phyloP scores from a whole-genome alignment of 805 yeast species.

The Candida verbasci region DNA sequence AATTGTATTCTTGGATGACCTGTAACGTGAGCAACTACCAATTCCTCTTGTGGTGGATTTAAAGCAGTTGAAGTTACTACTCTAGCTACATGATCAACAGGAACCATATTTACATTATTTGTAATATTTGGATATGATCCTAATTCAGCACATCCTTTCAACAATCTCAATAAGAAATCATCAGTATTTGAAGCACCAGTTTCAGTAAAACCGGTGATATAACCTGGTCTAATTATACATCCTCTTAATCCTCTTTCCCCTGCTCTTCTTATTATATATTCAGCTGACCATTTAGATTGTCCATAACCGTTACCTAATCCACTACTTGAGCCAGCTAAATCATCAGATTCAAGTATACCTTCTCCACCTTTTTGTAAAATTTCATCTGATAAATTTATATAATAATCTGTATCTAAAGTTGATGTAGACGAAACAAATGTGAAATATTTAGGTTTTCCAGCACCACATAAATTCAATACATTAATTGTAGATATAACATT shows the following conservation, averaged over 20 bases:
- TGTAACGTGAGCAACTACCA: constrained; percentile 90
- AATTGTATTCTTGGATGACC: constrained; percentile 90
- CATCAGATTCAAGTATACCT: constrained; percentile 83
- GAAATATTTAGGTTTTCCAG: constrained; percentile 81
- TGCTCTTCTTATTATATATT: constrained; percentile 80
- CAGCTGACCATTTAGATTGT: constrained; percentile 97
- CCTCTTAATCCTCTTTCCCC: constrained; percentile 87
- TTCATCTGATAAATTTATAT: constrained; percentile 70
- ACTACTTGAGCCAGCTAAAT: constrained; percentile 69
- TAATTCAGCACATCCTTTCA: constrained; percentile 90
- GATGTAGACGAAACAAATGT: constrained; percentile 96
- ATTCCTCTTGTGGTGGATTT: constrained; percentile 56
- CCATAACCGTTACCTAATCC: constrained; percentile 95
- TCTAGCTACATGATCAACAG: constrained; percentile 97
- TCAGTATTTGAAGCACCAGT: constrained; percentile 94
- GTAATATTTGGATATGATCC: constrained; percentile 81
- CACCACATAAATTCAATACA: constrained; percentile 69
- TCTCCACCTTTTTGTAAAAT: constrained; percentile 55
- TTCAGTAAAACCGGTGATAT: constrained; percentile 78
- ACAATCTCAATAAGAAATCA: constrained; percentile 89
- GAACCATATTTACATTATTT: constrained; percentile 92
- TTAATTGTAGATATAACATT: constrained; percentile 87
- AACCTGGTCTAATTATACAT: constrained; percentile 91
- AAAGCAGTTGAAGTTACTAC: constrained; percentile 81
- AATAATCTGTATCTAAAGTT: constrained; percentile 80